Evolutionary conservation across 805 yeast species (phyloP), one percentile per base, ranked within the genome.

Genomic region (Pichia membranifaciens): DNA sequence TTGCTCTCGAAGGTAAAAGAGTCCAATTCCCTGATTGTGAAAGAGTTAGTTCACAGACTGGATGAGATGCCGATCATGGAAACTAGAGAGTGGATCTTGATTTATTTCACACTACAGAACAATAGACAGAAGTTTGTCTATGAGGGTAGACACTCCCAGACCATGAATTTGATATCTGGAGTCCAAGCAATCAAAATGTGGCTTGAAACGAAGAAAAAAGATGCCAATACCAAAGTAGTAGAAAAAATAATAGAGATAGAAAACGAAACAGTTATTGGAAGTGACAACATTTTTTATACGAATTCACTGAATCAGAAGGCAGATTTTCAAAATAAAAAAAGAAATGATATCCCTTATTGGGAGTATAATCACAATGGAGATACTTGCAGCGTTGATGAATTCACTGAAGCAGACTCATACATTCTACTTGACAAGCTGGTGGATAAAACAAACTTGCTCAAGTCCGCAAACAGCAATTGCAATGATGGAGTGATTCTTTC

Each of bases 51-150:
- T 21, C 44, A 52, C 12, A 57, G 57, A 16, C 51, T 66, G n/a
- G 51, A 51, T 12, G 46, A 51, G 4, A 56, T 61, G 20, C 44
- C 56, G 2, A 52, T 61, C 4, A 56, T 58, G 28, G 68, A 67
- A 8, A 63, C 63, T 12, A 69, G 68, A 36, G 63, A 67, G 28
- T 72, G 75, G 76, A 47, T 71, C 0, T 53, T 70, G 20, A 68
- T 72, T 10, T 73, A 72, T 6, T 64, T 68, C 15, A 67, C 70
- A 36, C 47, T 67, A 38, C 52, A 70, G 34, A 70, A 75, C 48
- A 54, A 70, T 5, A 61, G 75, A 29, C 67, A 71, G 29, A 66
- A 71, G 44, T 59, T 63, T 60, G 25, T 60, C 52, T 45, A 55
- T 54, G 43, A 62, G 59, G 40, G 54, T 53, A 38, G 62, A 49